These are phyloP conservation scores for Saposhnikovia divaricata DNA, from an alignment of 129 eudicot genomes.

Conservation along the genomic window DNA sequence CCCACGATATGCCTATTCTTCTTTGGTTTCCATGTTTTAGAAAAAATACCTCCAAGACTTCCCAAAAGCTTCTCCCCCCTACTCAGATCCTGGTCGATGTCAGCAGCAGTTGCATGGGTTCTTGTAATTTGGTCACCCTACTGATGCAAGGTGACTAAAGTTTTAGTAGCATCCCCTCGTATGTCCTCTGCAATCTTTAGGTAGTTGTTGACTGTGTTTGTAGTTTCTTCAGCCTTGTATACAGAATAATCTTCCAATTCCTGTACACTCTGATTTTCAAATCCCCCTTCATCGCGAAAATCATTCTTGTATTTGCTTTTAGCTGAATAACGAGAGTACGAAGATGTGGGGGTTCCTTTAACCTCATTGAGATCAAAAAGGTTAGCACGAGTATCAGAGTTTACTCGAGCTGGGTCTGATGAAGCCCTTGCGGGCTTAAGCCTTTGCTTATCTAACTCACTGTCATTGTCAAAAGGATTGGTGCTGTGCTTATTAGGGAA, in stretches of 20 bases:
- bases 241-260: constrained; percentile 45
- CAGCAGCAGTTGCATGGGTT: constrained; percentile 45
- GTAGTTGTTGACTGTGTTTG: constrained; percentile 40
- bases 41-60: constrained; percentile 90
- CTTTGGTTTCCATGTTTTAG: constrained; percentile 96
- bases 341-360: constrained; percentile 23
- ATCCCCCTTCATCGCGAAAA: constrained; percentile 50
- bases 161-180: constrained; percentile 46
- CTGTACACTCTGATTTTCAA: constrained; percentile 35
- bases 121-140: constrained; percentile 56
- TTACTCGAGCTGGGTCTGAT: constrained; percentile 26
- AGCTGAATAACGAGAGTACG: constrained; percentile 20
- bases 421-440: constrained; percentile 26
- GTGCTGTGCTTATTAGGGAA: constrained; percentile 10
- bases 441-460: constrained; percentile 28
- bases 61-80: constrained; percentile 98
- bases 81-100: constrained; percentile 44
- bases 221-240: constrained; percentile 54
- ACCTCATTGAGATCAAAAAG: constrained; percentile 35
- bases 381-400: constrained; percentile 13
- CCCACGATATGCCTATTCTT: constrained; percentile 71
- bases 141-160: constrained; percentile 45
- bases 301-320: constrained; percentile 49
- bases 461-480: constrained; percentile 44
- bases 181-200: constrained; percentile 51